Percentiles rank a stretch among this genome's conserved stretches.
phyloP scores from a whole-genome alignment of 2,329 filamentous ascomycete genomes.

The Fusarium veterinarium region DNA sequence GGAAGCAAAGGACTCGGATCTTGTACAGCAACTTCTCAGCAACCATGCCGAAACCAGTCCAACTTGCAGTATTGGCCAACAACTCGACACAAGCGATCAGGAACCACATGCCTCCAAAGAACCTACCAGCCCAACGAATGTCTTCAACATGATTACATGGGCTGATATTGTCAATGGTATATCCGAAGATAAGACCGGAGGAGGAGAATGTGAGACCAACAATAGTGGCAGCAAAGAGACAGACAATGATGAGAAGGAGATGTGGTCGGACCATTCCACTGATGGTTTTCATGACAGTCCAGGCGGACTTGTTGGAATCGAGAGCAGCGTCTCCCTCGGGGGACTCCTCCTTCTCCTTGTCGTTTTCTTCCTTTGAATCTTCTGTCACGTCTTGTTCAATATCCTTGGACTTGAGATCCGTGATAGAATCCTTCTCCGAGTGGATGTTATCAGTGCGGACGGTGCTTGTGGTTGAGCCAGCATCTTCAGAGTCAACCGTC shows the following conservation, averaged over 20 bases:
- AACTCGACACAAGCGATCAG: conserved; percentile 61
- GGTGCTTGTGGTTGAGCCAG: conserved; percentile 48
- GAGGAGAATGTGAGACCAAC: conserved; percentile 66
- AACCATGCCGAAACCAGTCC: conserved; percentile 58
- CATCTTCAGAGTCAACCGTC: conserved; percentile 49
- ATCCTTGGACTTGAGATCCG: conserved; percentile 44
- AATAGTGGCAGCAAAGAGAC: conserved; percentile 59
- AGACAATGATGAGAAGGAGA: conserved; percentile 53
- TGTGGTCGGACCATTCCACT: conserved; percentile 54
- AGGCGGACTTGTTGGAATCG: conserved; percentile 54
- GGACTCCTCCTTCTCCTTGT: conserved; percentile 47
- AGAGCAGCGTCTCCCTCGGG: conserved; percentile 51
- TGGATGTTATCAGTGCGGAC: conserved; percentile 56
- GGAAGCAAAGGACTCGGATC: conserved; percentile 72
- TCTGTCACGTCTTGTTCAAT: conserved; percentile 55
- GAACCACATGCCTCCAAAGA: conserved; percentile 69
- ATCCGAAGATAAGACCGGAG: conserved; percentile 64
- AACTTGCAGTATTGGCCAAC: conserved; percentile 67
- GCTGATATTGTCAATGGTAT: conserved; percentile 58
- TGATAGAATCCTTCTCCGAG: conserved; percentile 54
- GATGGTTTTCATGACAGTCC: conserved; percentile 54
- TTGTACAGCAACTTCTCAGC: conserved; percentile 74
- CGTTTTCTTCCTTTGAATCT: conserved; percentile 48
- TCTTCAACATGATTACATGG: conserved; percentile 56
- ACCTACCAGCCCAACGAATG: conserved; percentile 54